Conservation (phyloP, 2,329 filamentous ascomycete genomes). For the Xylariaceae sp. region DNA sequence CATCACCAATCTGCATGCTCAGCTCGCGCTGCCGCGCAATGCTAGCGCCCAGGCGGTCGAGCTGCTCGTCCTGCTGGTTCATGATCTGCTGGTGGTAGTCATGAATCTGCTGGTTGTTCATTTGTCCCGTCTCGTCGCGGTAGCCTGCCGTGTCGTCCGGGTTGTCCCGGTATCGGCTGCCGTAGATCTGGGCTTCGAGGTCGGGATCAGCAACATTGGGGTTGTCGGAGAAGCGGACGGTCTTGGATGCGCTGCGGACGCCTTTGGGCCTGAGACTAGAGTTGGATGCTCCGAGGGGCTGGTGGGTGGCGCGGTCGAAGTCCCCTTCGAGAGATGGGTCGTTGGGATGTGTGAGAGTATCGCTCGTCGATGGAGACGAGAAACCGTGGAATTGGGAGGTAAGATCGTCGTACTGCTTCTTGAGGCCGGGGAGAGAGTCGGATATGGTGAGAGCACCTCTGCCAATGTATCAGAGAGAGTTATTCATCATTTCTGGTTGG, state of each 20-base stretch:
- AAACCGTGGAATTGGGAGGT: conserved; percentile 76
- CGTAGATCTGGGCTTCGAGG: conserved; percentile 46
- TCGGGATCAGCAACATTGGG: conserved; percentile 40
- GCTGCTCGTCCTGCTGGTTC: conserved; percentile 85
- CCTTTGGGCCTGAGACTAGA: conserved; percentile 31
- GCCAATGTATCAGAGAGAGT: conserved; percentile 23
- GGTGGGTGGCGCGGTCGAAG: conserved; percentile 61
- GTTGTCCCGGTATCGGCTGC: conserved; percentile 66
- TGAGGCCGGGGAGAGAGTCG: conserved; percentile 66
- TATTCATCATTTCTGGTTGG: too few species aligned
- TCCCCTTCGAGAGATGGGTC: conserved; percentile 60
- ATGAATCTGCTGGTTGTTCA: conserved; percentile 85
- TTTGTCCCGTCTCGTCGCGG: conserved; percentile 54
- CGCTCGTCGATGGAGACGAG: conserved; percentile 47
- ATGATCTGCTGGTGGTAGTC: conserved; percentile 78
- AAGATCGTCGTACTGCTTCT: conserved; percentile 73
- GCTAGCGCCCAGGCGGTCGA: conserved; percentile 82
- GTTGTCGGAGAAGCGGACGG: conserved; percentile 83
- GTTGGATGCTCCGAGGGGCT: conserved; percentile 27
- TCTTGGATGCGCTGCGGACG: conserved; percentile 53
- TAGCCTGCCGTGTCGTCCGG: conserved; percentile 57
- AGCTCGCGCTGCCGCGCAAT: conserved; percentile 89
- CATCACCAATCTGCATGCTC: conserved; percentile 93
- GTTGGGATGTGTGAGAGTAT: conserved; percentile 60
- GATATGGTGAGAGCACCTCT: conserved; percentile 50